These are phyloP conservation scores for Adiantum capillusveneris DNA, from an alignment of 75 land plant genomes.

Conservation along the genomic window DNA sequence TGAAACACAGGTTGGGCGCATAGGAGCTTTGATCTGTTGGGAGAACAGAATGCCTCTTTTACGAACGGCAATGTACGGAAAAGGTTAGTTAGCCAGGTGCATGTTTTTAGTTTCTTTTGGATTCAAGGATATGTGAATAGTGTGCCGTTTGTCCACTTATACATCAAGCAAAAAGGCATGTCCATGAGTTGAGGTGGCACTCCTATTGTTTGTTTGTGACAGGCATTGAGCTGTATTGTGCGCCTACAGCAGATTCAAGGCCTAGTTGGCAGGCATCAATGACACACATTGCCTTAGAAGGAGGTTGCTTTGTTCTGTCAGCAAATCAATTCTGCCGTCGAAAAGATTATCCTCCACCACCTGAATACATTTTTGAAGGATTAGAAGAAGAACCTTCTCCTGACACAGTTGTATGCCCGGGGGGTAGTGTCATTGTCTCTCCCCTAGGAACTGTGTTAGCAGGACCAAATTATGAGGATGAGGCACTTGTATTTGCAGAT, in stretches of 20 bases:
- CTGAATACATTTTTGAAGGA: conserved; percentile 65
- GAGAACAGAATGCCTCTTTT: conserved; percentile 97
- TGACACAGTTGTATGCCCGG: conserved; percentile 75
- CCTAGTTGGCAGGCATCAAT: conserved; percentile 87
- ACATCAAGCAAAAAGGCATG: no score
- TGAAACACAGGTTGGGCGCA: conserved; percentile 73
- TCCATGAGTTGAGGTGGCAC: no score
- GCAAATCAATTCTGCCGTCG: conserved; percentile 92
- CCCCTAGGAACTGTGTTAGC: conserved; percentile 80
- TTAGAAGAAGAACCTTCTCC: conserved; percentile 60
- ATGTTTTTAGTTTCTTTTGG: not conserved
- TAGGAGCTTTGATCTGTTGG: conserved; percentile 94
- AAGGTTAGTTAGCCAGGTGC: conserved; percentile 39
- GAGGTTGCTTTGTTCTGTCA: conserved; percentile 94
- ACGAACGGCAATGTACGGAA: conserved; percentile 88
- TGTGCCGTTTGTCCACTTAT: no score
- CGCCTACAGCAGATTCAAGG: conserved; percentile 91
- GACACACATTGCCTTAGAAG: conserved; percentile 88
- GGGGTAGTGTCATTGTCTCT: conserved; percentile 94
- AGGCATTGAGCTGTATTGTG: conserved; percentile 96
- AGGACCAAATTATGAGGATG: conserved; percentile 93
- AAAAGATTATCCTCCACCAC: conserved; percentile 94
- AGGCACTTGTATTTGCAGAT: conserved; percentile 78
- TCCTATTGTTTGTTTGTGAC: not conserved
- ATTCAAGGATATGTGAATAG: no score